Evolutionary conservation across 2,329 filamentous ascomycete genomes (phyloP), one percentile per base, ranked within the genome.

Genomic region (Zalaria sp.): DNA sequence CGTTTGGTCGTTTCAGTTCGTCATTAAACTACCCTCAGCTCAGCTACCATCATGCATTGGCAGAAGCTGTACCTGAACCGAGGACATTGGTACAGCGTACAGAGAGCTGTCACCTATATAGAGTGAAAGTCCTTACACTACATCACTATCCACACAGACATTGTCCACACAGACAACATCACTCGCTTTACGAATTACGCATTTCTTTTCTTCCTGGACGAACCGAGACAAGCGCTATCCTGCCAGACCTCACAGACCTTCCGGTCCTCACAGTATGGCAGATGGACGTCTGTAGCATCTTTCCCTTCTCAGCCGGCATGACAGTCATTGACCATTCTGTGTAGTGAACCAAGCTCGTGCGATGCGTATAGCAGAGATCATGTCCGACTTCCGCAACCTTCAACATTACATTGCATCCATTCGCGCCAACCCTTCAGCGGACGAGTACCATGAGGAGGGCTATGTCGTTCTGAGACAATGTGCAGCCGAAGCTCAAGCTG

Each of bases 281-380:
- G 72, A 76, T 62, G 71, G 71, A 62, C 62, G 72, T 77, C 63
- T 63, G 70, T 50, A 37, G 38, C 42, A 43, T 40, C 37, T 25
- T 31, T 36, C 46, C 43, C 46, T 32, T 48, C 29, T 49, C 45
- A 43, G 34, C 34, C 27, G 29, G 42, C 26, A 4, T 40, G 37
- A 29, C 27, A 36, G 28, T 38, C 40, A 42, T 40, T 44, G 36
- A 29, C 26, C 40, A 39, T 11, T 34, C 35, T 35, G 9, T 43
- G 10, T 55, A 80, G 76, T 77, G 51, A 80, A 80, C 54, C 68
- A 78, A 55, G 73, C 73, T 44, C 72, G 76, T 53, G 75, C 76
- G 39, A 64, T 79, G 56, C 70, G 76, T 50, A 62, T 80, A 49
- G 66, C 73, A 37, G 76, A 80, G 57, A 69, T 80, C 54, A 75